phyloP scores from a whole-genome alignment of 2,329 filamentous ascomycete genomes.

The Xylariaceae sp. region DNA sequence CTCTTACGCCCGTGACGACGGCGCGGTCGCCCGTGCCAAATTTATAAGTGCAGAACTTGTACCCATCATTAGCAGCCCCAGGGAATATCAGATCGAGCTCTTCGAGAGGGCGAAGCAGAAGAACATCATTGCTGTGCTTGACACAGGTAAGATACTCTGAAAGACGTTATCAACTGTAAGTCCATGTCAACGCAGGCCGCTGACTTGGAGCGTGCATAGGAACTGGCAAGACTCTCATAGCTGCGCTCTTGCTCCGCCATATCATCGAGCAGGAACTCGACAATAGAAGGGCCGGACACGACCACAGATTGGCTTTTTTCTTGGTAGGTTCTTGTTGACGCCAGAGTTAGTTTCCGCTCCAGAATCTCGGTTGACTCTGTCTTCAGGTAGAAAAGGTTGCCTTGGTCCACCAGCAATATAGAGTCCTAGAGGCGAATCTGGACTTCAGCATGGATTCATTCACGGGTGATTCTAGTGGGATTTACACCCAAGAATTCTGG shows the following conservation, averaged over 20 bases:
- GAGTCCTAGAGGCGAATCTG: constrained; percentile 76
- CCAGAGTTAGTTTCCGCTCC: neutral
- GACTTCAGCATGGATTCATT: constrained; percentile 70
- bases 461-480: constrained; percentile 61
- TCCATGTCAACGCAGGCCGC: neutral
- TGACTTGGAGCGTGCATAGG: constrained; percentile 44
- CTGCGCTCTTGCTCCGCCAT: constrained; percentile 75
- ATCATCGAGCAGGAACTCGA: constrained; percentile 74
- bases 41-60: constrained; percentile 38
- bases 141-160: constrained; percentile 64
- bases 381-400: constrained; percentile 75
- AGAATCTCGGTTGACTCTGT: constrained; percentile 7
- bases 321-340: constrained; percentile 48
- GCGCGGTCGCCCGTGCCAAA: neutral
- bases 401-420: constrained; percentile 83
- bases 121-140: constrained; percentile 89
- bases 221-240: constrained; percentile 94
- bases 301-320: constrained; percentile 74
- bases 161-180: neutral
- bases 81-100: constrained; percentile 88
- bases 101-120: constrained; percentile 80
- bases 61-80: constrained; percentile 68
- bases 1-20: neutral
- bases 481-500: constrained; percentile 46
- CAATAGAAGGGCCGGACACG: constrained; percentile 55